phyloP scores from a whole-genome alignment of 2,329 filamentous ascomycete species.

The Pestalotiopsis sp. region DNA sequence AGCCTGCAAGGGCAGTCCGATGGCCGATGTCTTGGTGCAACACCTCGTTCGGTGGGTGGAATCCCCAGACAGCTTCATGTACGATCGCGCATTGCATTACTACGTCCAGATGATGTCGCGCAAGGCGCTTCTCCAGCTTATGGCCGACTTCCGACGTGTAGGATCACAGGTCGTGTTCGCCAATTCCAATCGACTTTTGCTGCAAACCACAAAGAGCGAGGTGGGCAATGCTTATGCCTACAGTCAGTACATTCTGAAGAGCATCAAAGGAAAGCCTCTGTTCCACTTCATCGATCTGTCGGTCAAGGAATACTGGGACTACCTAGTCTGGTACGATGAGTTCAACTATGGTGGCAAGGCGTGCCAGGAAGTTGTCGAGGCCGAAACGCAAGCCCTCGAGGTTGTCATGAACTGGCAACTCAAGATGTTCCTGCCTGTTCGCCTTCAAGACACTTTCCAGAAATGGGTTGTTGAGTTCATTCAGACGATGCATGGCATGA shows the following conservation, averaged over 20 bases:
- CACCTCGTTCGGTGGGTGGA: conserved; percentile 98
- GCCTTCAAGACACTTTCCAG: conserved; percentile 82
- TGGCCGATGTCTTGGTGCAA: conserved; percentile 98
- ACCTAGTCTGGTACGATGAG: conserved; percentile 97
- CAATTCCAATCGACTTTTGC: conserved; percentile 81
- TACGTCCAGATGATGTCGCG: conserved; percentile 99
- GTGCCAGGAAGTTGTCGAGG: conserved; percentile 78
- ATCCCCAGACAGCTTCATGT: conserved; percentile 89
- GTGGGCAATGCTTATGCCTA: conserved; percentile 97
- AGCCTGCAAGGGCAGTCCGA: conserved; percentile 84
- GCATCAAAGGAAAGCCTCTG: conserved; percentile 90
- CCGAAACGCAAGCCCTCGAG: conserved; percentile 74
- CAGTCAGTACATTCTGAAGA: conserved; percentile 96
- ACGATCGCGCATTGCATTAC: conserved; percentile 91
- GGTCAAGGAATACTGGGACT: conserved; percentile 99
- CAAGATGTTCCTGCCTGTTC: conserved; percentile 79
- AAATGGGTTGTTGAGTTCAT: conserved; percentile 96
- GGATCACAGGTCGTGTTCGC: conserved; percentile 97
- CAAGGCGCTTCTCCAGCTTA: conserved; percentile 95
- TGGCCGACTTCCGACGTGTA: conserved; percentile 94
- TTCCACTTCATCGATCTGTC: conserved; percentile 98
- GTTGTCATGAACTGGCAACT: conserved; percentile 99
- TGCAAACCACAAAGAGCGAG: conserved; percentile 96
- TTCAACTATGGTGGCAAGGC: conserved; percentile 98
- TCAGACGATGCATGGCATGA: conserved; percentile 87